Evolutionary conservation across 2,329 filamentous ascomycete species (phyloP).

Genomic region (Colletotrichum sp.): DNA sequence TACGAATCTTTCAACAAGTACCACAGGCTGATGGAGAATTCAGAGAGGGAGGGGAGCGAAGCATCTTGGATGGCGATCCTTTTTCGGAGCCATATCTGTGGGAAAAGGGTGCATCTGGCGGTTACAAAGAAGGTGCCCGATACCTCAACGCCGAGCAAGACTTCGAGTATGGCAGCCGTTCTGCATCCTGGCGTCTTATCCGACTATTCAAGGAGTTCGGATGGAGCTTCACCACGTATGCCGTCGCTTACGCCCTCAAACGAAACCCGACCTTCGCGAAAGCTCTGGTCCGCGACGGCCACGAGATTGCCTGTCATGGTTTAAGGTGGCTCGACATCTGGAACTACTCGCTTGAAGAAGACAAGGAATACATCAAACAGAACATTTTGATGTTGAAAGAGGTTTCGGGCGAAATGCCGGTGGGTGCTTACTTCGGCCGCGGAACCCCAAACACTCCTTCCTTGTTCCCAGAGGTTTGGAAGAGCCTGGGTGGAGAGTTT

Average conservation of each 20-base stretch:
- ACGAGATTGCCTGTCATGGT: constrained; percentile 46
- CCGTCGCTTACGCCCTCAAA: constrained; percentile 43
- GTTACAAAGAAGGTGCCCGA: constrained; percentile 23
- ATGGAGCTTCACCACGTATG: constrained; percentile 47
- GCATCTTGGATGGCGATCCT: constrained; percentile 27
- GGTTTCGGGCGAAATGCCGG: constrained; percentile 34
- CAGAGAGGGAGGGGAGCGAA: constrained; percentile 31
- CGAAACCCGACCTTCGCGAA: constrained; percentile 43
- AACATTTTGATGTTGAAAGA: constrained; percentile 37
- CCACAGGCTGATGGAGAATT: neutral
- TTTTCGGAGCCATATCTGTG: constrained; percentile 27
- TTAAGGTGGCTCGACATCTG: constrained; percentile 47
- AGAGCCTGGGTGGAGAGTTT: constrained; percentile 29
- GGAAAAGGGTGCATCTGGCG: constrained; percentile 28
- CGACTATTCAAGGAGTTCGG: constrained; percentile 44
- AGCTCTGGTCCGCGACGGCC: constrained; percentile 41
- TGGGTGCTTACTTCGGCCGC: constrained; percentile 38
- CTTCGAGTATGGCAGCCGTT: constrained; percentile 27
- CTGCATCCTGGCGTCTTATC: constrained; percentile 40
- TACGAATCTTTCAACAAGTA: accelerated
- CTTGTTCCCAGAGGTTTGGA: constrained; percentile 30
- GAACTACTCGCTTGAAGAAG: constrained; percentile 38
- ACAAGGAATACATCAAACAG: constrained; percentile 42
- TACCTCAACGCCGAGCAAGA: constrained; percentile 28
- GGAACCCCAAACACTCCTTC: constrained; percentile 30